Evolutionary conservation across 257 asterid species (phyloP).

Genomic region (Plantago elongata): DNA sequence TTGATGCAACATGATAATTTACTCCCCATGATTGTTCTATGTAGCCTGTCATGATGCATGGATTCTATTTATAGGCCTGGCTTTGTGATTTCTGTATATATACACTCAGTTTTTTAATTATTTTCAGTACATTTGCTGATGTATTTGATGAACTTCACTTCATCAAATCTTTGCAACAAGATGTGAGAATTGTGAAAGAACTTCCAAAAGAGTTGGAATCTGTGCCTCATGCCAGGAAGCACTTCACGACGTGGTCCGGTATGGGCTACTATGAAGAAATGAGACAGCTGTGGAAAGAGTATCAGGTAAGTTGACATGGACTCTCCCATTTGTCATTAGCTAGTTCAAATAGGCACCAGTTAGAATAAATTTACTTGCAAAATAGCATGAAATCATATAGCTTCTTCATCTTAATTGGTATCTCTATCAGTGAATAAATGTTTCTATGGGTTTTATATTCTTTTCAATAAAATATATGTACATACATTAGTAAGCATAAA

Average conservation of each 20-base stretch:
- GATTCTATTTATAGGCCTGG: not conserved
- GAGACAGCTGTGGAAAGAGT: constrained; percentile 72
- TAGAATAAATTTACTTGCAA: not conserved
- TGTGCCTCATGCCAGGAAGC: constrained; percentile 85
- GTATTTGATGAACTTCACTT: constrained; percentile 84
- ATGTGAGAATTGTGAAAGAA: constrained; percentile 70
- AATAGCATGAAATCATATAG: too few species aligned
- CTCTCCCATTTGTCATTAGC: constrained; percentile 12
- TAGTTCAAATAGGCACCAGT: constrained; percentile 3
- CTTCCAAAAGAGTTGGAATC: constrained; percentile 81
- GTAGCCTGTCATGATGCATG: constrained; percentile 7
- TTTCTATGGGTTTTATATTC: too few species aligned
- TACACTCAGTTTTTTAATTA: constrained; percentile 21
- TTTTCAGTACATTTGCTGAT: constrained; percentile 81
- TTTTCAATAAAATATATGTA: too few species aligned
- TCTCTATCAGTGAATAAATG: too few species aligned
- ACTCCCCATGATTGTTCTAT: constrained; percentile 8
- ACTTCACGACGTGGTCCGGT: constrained; percentile 82
- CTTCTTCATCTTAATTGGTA: too few species aligned
- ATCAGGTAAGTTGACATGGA: constrained; percentile 48
- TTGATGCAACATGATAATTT: constrained; percentile 13
- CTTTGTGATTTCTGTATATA: not conserved
- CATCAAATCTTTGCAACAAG: constrained; percentile 53
- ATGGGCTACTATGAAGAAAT: constrained; percentile 75
- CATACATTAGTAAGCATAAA: too few species aligned